These are phyloP conservation scores for Aureococcus anophagefferens DNA, from an alignment of 108 stramenopile genomes.

Conservation along the genomic window DNA sequence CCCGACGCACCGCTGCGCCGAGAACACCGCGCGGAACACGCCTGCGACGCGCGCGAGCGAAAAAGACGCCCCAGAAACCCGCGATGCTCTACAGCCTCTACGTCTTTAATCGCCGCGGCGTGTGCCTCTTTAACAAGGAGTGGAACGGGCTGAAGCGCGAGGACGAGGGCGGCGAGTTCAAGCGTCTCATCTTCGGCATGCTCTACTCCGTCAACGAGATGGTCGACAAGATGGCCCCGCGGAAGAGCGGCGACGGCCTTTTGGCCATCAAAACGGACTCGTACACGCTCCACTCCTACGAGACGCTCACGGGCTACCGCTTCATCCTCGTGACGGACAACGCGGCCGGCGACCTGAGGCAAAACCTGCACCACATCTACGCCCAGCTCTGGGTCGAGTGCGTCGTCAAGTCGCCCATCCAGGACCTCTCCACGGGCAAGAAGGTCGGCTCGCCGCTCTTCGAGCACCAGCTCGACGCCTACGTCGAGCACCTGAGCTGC, in stretches of 20 bases:
- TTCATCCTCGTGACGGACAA: conserved; percentile 36
- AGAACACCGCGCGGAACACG: too few species aligned
- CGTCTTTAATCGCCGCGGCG: not conserved
- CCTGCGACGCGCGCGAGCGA: too few species aligned
- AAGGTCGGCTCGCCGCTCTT: too few species aligned
- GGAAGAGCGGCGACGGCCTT: too few species aligned
- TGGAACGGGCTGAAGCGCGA: conserved; percentile 31
- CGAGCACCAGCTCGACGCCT: too few species aligned
- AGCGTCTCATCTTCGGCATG: conserved; percentile 35
- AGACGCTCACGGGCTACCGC: conserved; percentile 28
- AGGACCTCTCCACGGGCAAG: too few species aligned
- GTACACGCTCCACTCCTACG: conserved; percentile 30
- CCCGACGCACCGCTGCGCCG: too few species aligned
- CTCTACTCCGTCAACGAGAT: conserved; percentile 29
- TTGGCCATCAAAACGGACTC: conserved; percentile 18
- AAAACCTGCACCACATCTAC: conserved; percentile 19
- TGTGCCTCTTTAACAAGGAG: conserved; percentile 14
- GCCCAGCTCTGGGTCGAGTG: not conserved
- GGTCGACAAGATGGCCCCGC: not conserved
- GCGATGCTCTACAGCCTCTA: not conserved
- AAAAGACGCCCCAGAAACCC: too few species aligned
- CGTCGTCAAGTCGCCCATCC: too few species aligned
- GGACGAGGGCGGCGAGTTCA: conserved; percentile 25
- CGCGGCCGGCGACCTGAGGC: conserved; percentile 21
- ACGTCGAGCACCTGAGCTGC: too few species aligned